Conservation (phyloP, 805 yeast genomes). For the Metahyphopichia silvanorum region DNA sequence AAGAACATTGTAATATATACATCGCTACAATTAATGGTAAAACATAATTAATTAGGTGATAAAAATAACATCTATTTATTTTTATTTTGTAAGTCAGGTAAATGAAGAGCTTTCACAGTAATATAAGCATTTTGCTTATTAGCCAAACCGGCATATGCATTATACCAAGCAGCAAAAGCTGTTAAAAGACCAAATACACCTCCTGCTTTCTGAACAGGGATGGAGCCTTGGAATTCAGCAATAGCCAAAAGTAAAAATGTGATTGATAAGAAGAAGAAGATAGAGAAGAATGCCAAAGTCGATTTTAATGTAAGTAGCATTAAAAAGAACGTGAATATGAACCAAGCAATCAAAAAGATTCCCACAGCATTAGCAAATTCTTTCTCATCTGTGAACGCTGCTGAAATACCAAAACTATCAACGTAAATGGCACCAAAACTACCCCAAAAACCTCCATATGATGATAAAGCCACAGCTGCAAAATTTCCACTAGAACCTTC, state of each 20-base stretch:
- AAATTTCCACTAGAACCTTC: conserved; percentile 59
- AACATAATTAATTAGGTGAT: too few species aligned
- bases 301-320: conserved; percentile 40
- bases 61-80: too few species aligned
- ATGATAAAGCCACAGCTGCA: conserved; percentile 62
- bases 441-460: conserved; percentile 77
- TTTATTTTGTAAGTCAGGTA: conserved; percentile 37
- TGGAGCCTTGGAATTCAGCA: conserved; percentile 28
- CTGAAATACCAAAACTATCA: conserved; percentile 33
- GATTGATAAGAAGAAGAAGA: conserved; percentile 38
- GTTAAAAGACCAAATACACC: conserved; percentile 43
- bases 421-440: conserved; percentile 61
- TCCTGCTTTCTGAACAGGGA: conserved; percentile 34
- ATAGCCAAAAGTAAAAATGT: conserved; percentile 42
- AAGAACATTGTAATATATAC: too few species aligned
- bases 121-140: conserved; percentile 62
- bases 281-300: conserved; percentile 38
- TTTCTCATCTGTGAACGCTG: conserved; percentile 20
- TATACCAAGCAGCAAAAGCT: conserved; percentile 43
- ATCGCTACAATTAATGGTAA: too few species aligned
- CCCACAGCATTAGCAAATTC: conserved; percentile 36
- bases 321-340: conserved; percentile 42
- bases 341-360: conserved; percentile 39
- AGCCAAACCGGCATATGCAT: conserved; percentile 48
- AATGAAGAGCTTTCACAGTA: conserved; percentile 45